phyloP scores from a whole-genome alignment of 169 alveolate species.

The Eimeria maxima region DNA sequence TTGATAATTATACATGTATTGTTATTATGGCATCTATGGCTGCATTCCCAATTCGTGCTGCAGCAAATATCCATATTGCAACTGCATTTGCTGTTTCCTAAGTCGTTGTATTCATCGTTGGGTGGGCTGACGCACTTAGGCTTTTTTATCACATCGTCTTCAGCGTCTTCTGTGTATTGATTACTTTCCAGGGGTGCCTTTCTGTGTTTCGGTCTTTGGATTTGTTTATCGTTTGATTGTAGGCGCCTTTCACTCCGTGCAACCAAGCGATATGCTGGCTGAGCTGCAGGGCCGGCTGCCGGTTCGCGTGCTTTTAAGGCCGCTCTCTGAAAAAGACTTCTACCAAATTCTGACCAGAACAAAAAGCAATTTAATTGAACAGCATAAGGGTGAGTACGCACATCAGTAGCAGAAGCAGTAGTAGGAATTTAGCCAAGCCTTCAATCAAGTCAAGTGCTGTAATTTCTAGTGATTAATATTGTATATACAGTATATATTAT shows the following conservation, averaged over 20 bases:
- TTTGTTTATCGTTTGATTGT: background rate
- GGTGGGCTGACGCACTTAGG: background rate
- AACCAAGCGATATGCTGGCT: conserved; percentile 93
- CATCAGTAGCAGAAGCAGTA: background rate
- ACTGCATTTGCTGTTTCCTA: background rate
- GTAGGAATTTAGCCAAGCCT: too few relatives aligned
- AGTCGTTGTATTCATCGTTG: background rate
- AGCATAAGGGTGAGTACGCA: conserved; percentile 84
- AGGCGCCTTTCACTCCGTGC: conserved; percentile 94
- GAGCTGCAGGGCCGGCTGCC: conserved; percentile 96
- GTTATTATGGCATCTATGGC: too few relatives aligned
- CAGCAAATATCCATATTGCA: too few relatives aligned
- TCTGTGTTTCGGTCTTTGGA: background rate
- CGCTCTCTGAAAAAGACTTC: conserved; percentile 91
- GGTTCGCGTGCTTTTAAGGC: conserved; percentile 89
- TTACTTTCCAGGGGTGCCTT: background rate
- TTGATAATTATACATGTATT: too few relatives aligned
- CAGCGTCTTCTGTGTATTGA: background rate
- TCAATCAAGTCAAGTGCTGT: too few relatives aligned
- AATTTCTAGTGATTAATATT: too few relatives aligned
- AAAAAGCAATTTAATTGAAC: conserved; percentile 89
- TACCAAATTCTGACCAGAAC: conserved; percentile 90
- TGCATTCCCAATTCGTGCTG: too few relatives aligned
- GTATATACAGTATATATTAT: background rate
- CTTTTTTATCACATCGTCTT: background rate